Evolutionary conservation across 2,329 filamentous ascomycete species (phyloP), one percentile per base, ranked within the genome.

Genomic region (Tothia fuscella): DNA sequence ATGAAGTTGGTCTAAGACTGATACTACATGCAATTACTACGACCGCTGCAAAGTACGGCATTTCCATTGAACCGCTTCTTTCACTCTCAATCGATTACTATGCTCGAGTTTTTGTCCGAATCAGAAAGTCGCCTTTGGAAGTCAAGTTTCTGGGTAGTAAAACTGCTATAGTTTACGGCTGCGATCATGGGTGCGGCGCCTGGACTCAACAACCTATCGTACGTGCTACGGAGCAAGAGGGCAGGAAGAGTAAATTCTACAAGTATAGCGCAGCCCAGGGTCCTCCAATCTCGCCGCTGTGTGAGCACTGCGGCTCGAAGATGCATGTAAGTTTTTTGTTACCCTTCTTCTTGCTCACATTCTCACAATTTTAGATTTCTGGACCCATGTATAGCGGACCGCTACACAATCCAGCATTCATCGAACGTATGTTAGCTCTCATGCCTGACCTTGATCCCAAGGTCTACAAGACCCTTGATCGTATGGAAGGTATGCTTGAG

Each of bases 51-150:
- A 80, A 80, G 47, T 93, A 98, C 51, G 89, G 91, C 1, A 67
- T 95, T 31, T 71, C 84, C 0, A 86, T 96, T 45, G 88, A 96
- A 59, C 91, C 91, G 1, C 71, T 95, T 3, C 72, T 98, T 9
- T 94, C 86, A 5, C 72, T 98, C 1, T 95, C 86, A 3, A 94
- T 96, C 47, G 91, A 98, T 60, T 98, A 93, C 59, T 98, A 98
- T 57, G 78, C 81, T 16, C 78, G 93, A 34, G 71, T 95, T 2
- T 98, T 96, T 56, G 80, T 98, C 34, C 77, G 81, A 16, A 73
- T 98, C 26, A 72, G 75, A 46, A 84, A 78, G 50, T 86, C 84
- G 3, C 83, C 87, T 0, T 80, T 80, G 3, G 80, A 86, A 42
- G 88, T 95, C 56, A 98, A 96, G 59, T 88, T 93, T 48, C 70